These are phyloP conservation scores for Yarrowia sp. DNA, from an alignment of 805 yeast species.

Conservation along the genomic window DNA sequence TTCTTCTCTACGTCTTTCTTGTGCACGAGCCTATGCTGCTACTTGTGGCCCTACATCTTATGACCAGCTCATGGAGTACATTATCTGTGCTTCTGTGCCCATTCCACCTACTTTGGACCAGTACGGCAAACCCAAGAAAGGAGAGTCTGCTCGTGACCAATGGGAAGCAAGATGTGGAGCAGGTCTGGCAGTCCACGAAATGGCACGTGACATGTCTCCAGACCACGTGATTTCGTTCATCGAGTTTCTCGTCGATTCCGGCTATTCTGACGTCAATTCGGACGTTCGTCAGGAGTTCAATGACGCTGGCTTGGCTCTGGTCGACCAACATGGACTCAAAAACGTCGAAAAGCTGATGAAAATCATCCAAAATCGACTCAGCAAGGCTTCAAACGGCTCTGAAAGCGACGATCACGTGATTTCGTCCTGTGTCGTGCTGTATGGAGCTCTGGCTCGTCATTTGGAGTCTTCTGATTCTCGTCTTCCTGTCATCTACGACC, in stretches of 20 bases:
- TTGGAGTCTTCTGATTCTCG: constrained; percentile 64
- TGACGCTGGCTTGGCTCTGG: constrained; percentile 79
- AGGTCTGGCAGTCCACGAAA: constrained; percentile 60
- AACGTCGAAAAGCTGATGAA: constrained; percentile 74
- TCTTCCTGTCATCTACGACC: constrained; percentile 57
- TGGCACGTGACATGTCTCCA: constrained; percentile 47
- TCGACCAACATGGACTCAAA: constrained; percentile 58
- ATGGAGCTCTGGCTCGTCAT: constrained; percentile 89
- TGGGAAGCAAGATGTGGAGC: constrained; percentile 86
- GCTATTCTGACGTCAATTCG: constrained; percentile 70
- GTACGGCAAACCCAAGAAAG: constrained; percentile 66
- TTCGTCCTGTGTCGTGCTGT: constrained; percentile 78
- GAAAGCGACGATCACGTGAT: constrained; percentile 58
- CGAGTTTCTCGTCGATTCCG: constrained; percentile 54
- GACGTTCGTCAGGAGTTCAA: constrained; percentile 77
- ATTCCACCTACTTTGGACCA: constrained; percentile 75
- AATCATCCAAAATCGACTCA: constrained; percentile 63
- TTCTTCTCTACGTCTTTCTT: constrained; percentile 66
- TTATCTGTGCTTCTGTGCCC: constrained; percentile 59
- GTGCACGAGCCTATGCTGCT: constrained; percentile 67
- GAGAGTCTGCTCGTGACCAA: constrained; percentile 61
- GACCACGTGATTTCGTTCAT: constrained; percentile 52
- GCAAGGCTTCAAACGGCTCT: constrained; percentile 42
- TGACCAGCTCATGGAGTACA: constrained; percentile 50
- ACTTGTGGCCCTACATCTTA: constrained; percentile 45